Conservation (phyloP, 257 asterid species). For the Fraxinus anomala region DNA sequence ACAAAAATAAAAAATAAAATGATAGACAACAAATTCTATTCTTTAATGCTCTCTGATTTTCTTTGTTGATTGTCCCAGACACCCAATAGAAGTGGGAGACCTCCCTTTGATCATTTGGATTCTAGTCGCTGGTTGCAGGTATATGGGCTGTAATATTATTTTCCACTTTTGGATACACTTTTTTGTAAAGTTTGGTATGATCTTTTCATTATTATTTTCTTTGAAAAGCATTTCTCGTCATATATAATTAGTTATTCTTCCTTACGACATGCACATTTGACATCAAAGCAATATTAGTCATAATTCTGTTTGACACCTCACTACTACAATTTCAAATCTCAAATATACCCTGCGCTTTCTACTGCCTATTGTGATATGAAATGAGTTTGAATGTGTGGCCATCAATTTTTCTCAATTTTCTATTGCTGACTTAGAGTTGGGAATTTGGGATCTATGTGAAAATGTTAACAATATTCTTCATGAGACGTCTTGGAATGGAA, state of each 20-base stretch:
- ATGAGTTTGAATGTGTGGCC: background rate
- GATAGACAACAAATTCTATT: slow-evolving; percentile 16
- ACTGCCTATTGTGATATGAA: background rate
- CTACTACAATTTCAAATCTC: background rate
- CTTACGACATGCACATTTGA: background rate
- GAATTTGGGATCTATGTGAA: background rate
- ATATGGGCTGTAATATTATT: slow-evolving; percentile 20
- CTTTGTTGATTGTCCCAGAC: slow-evolving; percentile 48
- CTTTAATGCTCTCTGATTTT: slow-evolving; percentile 26
- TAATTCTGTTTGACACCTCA: background rate
- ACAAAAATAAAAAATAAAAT: background rate
- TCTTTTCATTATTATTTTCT: slow-evolving; percentile 7
- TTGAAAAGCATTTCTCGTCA: slow-evolving; percentile 20
- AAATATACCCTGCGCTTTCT: background rate
- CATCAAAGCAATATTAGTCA: background rate
- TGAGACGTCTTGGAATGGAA: background rate
- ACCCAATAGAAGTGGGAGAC: slow-evolving; percentile 84
- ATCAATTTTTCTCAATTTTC: background rate
- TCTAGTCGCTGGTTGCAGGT: slow-evolving; percentile 94
- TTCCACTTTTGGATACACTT: slow-evolving; percentile 14
- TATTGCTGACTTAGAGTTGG: background rate
- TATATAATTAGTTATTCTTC: background rate
- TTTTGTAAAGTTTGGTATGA: slow-evolving; percentile 16
- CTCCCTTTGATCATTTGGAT: slow-evolving; percentile 84
- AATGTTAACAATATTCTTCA: background rate